Evolutionary conservation across 805 yeast genomes (phyloP), one percentile per base, ranked within the genome.

Genomic region (Zygoascus tannicola): DNA sequence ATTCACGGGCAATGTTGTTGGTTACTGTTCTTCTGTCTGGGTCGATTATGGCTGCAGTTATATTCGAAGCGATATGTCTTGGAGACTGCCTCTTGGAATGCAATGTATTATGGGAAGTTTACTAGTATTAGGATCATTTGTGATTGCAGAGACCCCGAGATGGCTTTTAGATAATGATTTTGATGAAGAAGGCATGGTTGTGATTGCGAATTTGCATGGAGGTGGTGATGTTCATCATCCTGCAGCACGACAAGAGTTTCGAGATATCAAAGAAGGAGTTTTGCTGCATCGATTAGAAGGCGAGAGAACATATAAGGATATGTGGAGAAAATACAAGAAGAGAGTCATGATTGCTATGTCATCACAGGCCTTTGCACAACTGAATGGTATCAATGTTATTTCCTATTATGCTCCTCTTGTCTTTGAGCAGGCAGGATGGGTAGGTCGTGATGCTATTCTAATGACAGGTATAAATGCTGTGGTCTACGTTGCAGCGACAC

Each of bases 401-500:
- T 80, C 94, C 1, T 88, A 88, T 64, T 87, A 87, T 65, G 95
- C 96, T 2, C 95, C 96, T 2, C 67, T 88, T 63, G 94, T 87
- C 39, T 88, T 87, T 63, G 96, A 88, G 60, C 84, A 84, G 54
- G 96, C 96, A 2, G 97, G 97, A 22, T 88, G 96, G 95, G 64
- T 73, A 5, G 96, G 96, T 21, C 70, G 94, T 48, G 76, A 78
- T 51, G 95, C 96, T 2, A 77, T 87, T 49, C 71, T 86, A 50
- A 84, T 87, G 94, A 85, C 97, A 0, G 97, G 97, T 19, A 71
- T 84, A 46, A 81, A 81, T 54, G 72, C 78, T 4, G 48, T 81
- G 10, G 66, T 80, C 28, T 81, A 81, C 56, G 69, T 76, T 46
- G 50, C 65, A 2, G 74, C 85, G 38, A 85, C 95, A 0, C 67